Evolutionary conservation across 495 filamentous ascomycete genomes (phyloP).

Genomic region (Pseudoneurospora amorphoporcata): DNA sequence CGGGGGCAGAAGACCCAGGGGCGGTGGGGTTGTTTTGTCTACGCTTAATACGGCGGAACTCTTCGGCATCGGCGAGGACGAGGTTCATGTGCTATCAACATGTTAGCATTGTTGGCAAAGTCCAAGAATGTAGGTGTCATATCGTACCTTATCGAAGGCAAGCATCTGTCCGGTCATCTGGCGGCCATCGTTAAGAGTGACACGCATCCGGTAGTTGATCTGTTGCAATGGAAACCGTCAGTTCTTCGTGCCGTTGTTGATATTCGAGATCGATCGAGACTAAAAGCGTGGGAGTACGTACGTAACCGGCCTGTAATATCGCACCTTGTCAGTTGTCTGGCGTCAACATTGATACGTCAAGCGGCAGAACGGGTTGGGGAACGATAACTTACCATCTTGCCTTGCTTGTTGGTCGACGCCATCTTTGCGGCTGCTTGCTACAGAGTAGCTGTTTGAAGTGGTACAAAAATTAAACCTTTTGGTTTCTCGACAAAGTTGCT

Average conservation of each 20-base stretch:
- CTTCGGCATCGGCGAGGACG: conserved; percentile 96
- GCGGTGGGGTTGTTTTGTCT: conserved; percentile 71
- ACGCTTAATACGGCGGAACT: conserved; percentile 90
- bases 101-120: conserved; percentile 12
- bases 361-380: conserved; percentile 20
- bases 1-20: conserved; percentile 46
- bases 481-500: conserved; percentile 19
- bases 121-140: not conserved
- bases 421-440: conserved; percentile 49
- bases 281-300: conserved; percentile 44
- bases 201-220: conserved; percentile 99
- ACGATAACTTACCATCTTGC: conserved; percentile 84
- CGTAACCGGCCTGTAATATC: conserved; percentile 75
- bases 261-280: not conserved
- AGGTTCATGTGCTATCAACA: conserved; percentile 87
- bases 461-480: conserved; percentile 44
- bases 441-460: conserved; percentile 47
- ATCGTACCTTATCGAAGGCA: conserved; percentile 84
- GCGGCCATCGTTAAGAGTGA: conserved; percentile 88
- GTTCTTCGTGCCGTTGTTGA: conserved; percentile 8
- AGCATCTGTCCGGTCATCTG: conserved; percentile 97
- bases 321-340: conserved; percentile 54
- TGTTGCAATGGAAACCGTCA: conserved; percentile 32
- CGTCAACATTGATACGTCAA: conserved; percentile 48
- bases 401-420: conserved; percentile 96